Evolutionary conservation across 257 asterid species (phyloP), one percentile per base, ranked within the genome.

Genomic region (Mitragyna speciosa): DNA sequence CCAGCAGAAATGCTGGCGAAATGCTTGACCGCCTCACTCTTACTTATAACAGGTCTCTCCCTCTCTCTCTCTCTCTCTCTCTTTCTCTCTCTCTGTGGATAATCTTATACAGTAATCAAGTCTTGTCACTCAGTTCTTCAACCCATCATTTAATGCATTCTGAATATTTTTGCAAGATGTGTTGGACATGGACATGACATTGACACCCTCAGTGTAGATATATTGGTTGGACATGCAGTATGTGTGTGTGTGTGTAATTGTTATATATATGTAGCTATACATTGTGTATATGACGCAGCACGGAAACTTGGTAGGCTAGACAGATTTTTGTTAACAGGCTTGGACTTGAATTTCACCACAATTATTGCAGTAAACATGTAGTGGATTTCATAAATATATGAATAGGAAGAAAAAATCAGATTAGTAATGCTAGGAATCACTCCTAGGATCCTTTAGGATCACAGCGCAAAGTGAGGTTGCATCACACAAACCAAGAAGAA

Each of bases 11-110:
- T 81, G 99, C 98, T 36, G 99, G 99, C 68, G 99, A 96, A 1
- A 90, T 96, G 98, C 99, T 96, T 89, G 99, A 96, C 85, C 97
- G 97, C 41, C 97, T 96, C 86, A 94, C 99, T 9, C 96, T 96
- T 70, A 88, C 97, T 70, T 96, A 96, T 83, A 96, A 94, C 95
- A 96, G 99, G 99, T 93, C 77, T 70, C 79, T 58, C 48, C 80
- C 83, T 81, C 66, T 85, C 87, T 82, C 80, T 64, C 52, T 28
- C n/a, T 59, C 70, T 52, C 76, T 59, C 28, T 59, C 65, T n/a
- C n/a, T n/a, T n/a, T n/a, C n/a, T n/a, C n/a, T n/a, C n/a, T n/a
- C n/a, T n/a, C n/a, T n/a, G 12, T 5, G 22, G 41, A 58, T 22
- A 20, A 6, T 24, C 1, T 58, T 24, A 58, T 19, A 12, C 30